These are phyloP conservation scores for Afroboletus lepidellus DNA, from an alignment of 1,284 basidiomycete genomes.

Conservation along the genomic window DNA sequence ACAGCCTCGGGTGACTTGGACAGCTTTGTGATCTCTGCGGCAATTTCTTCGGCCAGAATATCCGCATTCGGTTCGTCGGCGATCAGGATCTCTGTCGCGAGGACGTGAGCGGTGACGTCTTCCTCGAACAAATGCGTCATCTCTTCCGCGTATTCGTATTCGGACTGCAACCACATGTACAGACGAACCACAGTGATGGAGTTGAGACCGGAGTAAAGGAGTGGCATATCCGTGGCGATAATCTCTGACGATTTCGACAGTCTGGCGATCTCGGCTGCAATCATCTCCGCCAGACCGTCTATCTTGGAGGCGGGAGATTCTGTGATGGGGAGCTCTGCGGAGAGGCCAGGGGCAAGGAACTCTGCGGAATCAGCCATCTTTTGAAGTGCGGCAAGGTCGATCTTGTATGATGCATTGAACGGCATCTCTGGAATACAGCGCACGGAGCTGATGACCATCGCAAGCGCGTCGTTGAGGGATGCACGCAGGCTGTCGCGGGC, in stretches of 20 bases:
- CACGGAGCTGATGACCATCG: constrained; percentile 25
- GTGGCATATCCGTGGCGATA: constrained; percentile 13
- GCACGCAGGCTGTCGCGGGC: constrained; percentile 18
- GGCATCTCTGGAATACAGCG: constrained; percentile 27
- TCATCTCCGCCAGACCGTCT: constrained; percentile 10
- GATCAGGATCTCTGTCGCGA: constrained; percentile 20
- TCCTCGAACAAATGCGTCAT: constrained; percentile 24
- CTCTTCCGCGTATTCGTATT: constrained; percentile 22
- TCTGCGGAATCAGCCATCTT: constrained; percentile 20
- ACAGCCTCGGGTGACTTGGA: constrained; percentile 19
- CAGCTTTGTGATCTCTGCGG: constrained; percentile 15
- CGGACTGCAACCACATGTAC: constrained; percentile 27
- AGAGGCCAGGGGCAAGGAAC: neutral
- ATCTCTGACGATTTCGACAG: constrained; percentile 19
- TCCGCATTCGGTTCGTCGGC: constrained; percentile 7
- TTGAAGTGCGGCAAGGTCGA: constrained; percentile 26
- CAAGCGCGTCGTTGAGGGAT: constrained; percentile 17
- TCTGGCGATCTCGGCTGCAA: constrained; percentile 18
- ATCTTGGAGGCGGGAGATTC: constrained; percentile 6
- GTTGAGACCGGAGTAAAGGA: constrained; percentile 28
- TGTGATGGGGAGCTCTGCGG: constrained; percentile 1
- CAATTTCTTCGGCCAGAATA: constrained; percentile 16
- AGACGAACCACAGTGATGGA: constrained; percentile 27
- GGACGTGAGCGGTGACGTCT: constrained; percentile 17
- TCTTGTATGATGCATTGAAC: constrained; percentile 30